Percentiles rank a stretch among this genome's conserved stretches.
These are phyloP conservation scores for Pestalotiopsis sp. DNA, from an alignment of 2,329 filamentous ascomycete species.

Conservation along the genomic window DNA sequence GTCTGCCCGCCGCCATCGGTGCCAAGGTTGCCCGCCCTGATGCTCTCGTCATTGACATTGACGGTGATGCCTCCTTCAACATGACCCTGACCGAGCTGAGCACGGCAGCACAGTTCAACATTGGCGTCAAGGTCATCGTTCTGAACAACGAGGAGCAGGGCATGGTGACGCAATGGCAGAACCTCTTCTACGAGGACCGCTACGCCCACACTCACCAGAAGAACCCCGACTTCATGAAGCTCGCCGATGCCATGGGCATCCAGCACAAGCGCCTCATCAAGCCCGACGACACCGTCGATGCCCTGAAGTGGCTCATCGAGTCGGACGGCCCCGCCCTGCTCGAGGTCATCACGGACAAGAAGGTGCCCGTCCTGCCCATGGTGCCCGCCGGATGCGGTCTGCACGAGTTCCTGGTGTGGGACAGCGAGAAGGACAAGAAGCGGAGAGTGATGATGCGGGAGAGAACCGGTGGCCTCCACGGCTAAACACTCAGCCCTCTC, in stretches of 20 bases:
- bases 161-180: slow-evolving; percentile 99
- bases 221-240: slow-evolving; percentile 95
- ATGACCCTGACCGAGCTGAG: slow-evolving; percentile 97
- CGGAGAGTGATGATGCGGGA: slow-evolving; percentile 41
- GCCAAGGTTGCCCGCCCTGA: slow-evolving; percentile 85
- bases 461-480: slow-evolving; percentile 37
- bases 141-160: slow-evolving; percentile 98
- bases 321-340: slow-evolving; percentile 89
- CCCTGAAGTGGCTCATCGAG: slow-evolving; percentile 86
- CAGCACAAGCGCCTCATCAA: slow-evolving; percentile 72
- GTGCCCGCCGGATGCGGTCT: slow-evolving; percentile 85
- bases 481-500: slow-evolving; percentile 32
- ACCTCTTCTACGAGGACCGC: slow-evolving; percentile 93
- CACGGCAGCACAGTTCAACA: slow-evolving; percentile 93
- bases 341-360: slow-evolving; percentile 88
- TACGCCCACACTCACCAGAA: slow-evolving; percentile 90
- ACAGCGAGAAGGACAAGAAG: slow-evolving; percentile 47
- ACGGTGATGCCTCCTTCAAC: slow-evolving; percentile 98
- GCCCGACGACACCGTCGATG: slow-evolving; percentile 75
- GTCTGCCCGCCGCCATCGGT: slow-evolving; percentile 91
- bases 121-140: slow-evolving; percentile 92
- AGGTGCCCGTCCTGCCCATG: slow-evolving; percentile 97
- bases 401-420: slow-evolving; percentile 92
- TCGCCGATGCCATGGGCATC: slow-evolving; percentile 89
- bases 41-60: slow-evolving; percentile 89